phyloP scores from a whole-genome alignment of 1,139 yeast species.

The Arxiozyma bovina region DNA sequence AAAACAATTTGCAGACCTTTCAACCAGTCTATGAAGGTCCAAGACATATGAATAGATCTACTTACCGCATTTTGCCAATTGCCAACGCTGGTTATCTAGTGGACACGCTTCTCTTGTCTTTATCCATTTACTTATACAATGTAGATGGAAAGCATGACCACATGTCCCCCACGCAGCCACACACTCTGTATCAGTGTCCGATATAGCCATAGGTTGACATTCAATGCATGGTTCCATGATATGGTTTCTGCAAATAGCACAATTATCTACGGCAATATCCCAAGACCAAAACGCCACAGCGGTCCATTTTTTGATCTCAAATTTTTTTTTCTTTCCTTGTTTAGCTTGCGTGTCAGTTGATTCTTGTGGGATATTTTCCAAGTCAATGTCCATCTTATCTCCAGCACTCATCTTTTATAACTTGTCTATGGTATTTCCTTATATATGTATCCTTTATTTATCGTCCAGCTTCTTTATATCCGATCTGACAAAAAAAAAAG shows the following conservation, averaged over 20 bases:
- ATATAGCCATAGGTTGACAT: slow-evolving; percentile 79
- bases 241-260: slow-evolving; percentile 97
- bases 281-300: slow-evolving; percentile 99
- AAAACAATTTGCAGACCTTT: too few species aligned
- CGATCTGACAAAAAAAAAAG: too few species aligned
- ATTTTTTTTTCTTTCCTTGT: slow-evolving; percentile 35
- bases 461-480: not conserved
- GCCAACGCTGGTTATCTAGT: slow-evolving; percentile 91
- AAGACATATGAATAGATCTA: slow-evolving; percentile 3
- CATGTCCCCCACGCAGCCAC: slow-evolving; percentile 97
- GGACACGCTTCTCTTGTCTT: slow-evolving; percentile 98
- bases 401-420: slow-evolving; percentile 12
- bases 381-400: slow-evolving; percentile 22
- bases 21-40: too few species aligned
- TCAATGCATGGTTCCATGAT: slow-evolving; percentile 98
- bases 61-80: slow-evolving; percentile 70
- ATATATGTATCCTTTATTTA: not conserved
- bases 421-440: not conserved
- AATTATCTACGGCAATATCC: slow-evolving; percentile 93
- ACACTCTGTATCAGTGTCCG: slow-evolving; percentile 66
- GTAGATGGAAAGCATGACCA: slow-evolving; percentile 51
- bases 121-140: slow-evolving; percentile 94
- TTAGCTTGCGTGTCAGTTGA: not conserved
- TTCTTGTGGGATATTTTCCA: slow-evolving; percentile 5
- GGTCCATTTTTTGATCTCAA: slow-evolving; percentile 83